Evolutionary conservation across 768 basidiomycete genomes (phyloP).

Genomic region (Boletus sp.): DNA sequence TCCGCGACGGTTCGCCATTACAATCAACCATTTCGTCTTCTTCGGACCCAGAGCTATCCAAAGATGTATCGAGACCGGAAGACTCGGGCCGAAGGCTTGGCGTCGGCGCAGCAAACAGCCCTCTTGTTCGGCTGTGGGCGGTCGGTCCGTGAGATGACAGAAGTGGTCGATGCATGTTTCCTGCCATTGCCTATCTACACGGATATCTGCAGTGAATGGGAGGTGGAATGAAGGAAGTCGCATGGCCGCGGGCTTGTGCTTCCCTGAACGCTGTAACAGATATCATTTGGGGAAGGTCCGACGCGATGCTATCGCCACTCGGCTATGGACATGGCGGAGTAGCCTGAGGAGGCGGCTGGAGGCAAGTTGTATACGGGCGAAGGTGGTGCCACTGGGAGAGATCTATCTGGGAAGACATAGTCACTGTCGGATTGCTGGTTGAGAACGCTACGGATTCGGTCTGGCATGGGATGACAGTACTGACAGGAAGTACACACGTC

Average conservation of each 20-base stretch:
- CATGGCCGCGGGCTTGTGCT: slow-evolving; percentile 61
- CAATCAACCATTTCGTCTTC: slow-evolving; percentile 36
- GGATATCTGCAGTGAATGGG: slow-evolving; percentile 33
- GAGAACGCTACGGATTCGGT: slow-evolving; percentile 16
- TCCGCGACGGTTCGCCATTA: slow-evolving; percentile 33
- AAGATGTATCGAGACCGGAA: slow-evolving; percentile 21
- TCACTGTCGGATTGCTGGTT: slow-evolving; percentile 31
- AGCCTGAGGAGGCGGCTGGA: slow-evolving; percentile 38
- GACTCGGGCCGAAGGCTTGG: slow-evolving; percentile 10
- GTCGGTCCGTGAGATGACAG: slow-evolving; percentile 20
- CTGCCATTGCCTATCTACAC: slow-evolving; percentile 25
- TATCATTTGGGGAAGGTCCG: slow-evolving; percentile 69
- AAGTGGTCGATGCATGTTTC: slow-evolving; percentile 30
- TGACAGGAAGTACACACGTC: too few species aligned
- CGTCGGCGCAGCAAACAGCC: slow-evolving; percentile 1
- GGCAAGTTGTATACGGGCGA: slow-evolving; percentile 23
- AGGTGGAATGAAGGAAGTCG: slow-evolving; percentile 50
- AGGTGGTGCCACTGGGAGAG: neutral
- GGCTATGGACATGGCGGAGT: slow-evolving; percentile 43
- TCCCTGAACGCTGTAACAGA: slow-evolving; percentile 81
- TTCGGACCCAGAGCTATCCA: slow-evolving; percentile 36
- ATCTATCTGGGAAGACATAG: slow-evolving; percentile 28
- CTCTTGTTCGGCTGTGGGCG: slow-evolving; percentile 11
- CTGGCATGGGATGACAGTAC: too few species aligned
- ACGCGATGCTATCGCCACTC: slow-evolving; percentile 55